Base-by-base conservation (phyloP, 1,139 yeast genomes). In the Blastobotrys malaysiensis region DNA sequence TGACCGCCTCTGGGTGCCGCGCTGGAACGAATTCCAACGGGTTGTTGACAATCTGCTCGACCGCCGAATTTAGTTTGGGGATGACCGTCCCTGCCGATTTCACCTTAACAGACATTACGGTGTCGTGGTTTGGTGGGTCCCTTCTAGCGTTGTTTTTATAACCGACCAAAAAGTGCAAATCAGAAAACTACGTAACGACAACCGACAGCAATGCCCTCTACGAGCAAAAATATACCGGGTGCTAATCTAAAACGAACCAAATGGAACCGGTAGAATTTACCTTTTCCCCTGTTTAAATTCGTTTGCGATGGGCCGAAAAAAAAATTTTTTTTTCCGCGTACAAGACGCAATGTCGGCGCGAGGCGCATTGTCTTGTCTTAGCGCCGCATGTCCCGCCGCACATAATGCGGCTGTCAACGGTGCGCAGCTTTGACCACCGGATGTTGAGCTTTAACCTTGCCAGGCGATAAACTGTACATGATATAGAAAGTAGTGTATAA, bases 1-100 rank as follows among this genome's bases (percentile, higher is more conserved):
- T 65, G 31, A 69, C 69, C n/a, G 70, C 64, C 60, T 75, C 79
- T 1, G 77, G 74, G 45, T 63, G 65, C 53, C 66, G 69, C 4
- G 84, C 86, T 13, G 80, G 75, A 51, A 77, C 79, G 69, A 85
- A 86, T 39, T 79, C 78, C 53, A 84, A 69, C 14, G 87, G 88
- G 59, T 78, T 79, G 82, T 78, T 49, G 57, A 50, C 48, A 54
- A 31, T 51, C 52, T 54, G 57, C 52, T 52, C 51, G 16, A 27
- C 49, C 11, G 51, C 50, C 22, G 53, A 45, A 14, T 31, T 31
- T 31, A 31, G 11, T 16, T 31, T 31, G 39, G 39, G 39, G 39
- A 31, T 31, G 39, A 31, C 39, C 39, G 39, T 31, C 39, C 39
- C 39, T 7, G 39, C 39, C 11, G 39, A 31, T 31, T 31, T 31